These are phyloP conservation scores for Geum urbanum DNA, from an alignment of 306 rosid species.

Conservation along the genomic window DNA sequence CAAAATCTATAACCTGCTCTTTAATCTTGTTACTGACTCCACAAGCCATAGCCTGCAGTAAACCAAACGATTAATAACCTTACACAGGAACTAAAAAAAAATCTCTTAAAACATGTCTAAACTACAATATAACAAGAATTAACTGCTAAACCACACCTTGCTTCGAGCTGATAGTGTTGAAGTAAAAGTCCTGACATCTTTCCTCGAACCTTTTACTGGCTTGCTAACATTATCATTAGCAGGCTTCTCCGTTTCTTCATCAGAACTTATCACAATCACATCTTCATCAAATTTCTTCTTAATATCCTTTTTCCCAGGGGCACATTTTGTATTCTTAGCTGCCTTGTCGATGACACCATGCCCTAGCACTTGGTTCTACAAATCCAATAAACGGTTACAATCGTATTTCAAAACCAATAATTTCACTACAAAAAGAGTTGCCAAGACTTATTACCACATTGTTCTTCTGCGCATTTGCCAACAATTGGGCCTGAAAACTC, in stretches of 20 bases:
- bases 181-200: constrained; percentile 47
- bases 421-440: neutral
- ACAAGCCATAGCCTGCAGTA: constrained; percentile 52
- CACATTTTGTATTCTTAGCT: constrained; percentile 14
- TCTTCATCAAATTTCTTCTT: constrained; percentile 11
- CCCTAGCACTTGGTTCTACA: constrained; percentile 33
- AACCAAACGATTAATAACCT: neutral
- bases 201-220: constrained; percentile 29
- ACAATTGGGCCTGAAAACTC: constrained; percentile 4
- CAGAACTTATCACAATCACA: constrained; percentile 45
- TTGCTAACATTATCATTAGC: constrained; percentile 6
- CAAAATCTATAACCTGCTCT: constrained; percentile 41
- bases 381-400: neutral
- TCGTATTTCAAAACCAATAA: neutral
- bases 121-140: too few relatives aligned
- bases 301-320: constrained; percentile 25
- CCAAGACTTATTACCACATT: constrained; percentile 30
- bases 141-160: constrained; percentile 38
- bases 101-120: too few relatives aligned
- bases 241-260: constrained; percentile 28
- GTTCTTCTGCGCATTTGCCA: constrained; percentile 39
- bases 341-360: constrained; percentile 13
- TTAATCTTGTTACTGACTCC: constrained; percentile 37
- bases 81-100: neutral
- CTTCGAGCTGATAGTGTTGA: constrained; percentile 74